These are phyloP conservation scores for Monosporozyma yasuniensis DNA, from an alignment of 805 yeast genomes.

Conservation along the genomic window DNA sequence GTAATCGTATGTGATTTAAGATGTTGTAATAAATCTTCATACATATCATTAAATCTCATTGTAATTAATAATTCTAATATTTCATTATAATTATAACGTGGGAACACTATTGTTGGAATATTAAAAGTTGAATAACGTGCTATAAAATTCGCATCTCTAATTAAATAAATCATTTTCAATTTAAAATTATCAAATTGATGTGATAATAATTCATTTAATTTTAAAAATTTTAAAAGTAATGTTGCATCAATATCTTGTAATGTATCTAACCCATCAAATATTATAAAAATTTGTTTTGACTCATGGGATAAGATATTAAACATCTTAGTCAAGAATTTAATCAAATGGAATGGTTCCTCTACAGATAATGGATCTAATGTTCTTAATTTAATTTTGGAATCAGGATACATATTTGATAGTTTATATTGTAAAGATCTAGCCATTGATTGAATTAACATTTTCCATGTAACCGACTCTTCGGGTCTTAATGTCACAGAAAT, in stretches of 20 bases:
- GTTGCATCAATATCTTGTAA: constrained; percentile 28
- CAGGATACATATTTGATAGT: constrained; percentile 6
- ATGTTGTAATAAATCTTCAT: background rate
- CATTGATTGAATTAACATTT: constrained; percentile 25
- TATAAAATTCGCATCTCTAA: constrained; percentile 19
- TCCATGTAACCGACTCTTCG: constrained; percentile 28
- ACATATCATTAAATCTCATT: constrained; percentile 13
- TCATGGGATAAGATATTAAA: constrained; percentile 2
- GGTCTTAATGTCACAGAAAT: constrained; percentile 18
- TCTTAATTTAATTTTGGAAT: constrained; percentile 10
- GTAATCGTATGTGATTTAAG: background rate
- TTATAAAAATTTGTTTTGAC: constrained; percentile 11
- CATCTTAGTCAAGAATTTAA: constrained; percentile 12
- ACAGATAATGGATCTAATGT: constrained; percentile 25
- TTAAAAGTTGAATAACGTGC: constrained; percentile 20
- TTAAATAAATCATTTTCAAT: constrained; percentile 20
- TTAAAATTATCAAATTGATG: constrained; percentile 10
- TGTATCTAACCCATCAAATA: constrained; percentile 27
- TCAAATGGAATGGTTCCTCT: constrained; percentile 24
- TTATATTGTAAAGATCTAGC: constrained; percentile 19
- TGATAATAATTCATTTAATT: constrained; percentile 19
- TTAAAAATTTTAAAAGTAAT: constrained; percentile 19
- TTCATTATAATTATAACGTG: constrained; percentile 22
- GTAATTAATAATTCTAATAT: constrained; percentile 15
- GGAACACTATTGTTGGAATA: constrained; percentile 25